Base-by-base conservation (phyloP, 176 grass and related monocot species). In the Triticum timopheevii region DNA sequence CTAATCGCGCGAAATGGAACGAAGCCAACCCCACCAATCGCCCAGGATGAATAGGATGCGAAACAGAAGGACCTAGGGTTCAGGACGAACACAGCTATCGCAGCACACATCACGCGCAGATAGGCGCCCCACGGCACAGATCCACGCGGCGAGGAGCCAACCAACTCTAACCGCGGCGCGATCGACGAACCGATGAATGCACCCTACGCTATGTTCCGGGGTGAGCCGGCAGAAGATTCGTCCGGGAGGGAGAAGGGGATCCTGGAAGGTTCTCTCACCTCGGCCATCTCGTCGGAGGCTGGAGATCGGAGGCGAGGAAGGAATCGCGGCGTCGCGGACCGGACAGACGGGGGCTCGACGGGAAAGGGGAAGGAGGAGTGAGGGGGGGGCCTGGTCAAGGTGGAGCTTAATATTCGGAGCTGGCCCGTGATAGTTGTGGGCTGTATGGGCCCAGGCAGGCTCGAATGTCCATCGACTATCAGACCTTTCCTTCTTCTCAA, bases 261-360 rank as follows among this genome's bases (percentile, higher is more conserved):
- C 70, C 28, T 10, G 58, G 72, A 44, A 24, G 16, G 8, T 34
- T 69, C 80, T 62, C 42, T 89, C 40, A 89, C 87, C 87, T 89
- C 87, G 66, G 87, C 82, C 87, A 89, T 84, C 56, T 39, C 87
- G 40, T 38, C 5, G 27, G 69, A 52, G 16, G 59, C 36, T 50
- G 79, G 58, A 66, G 58, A 74, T 23, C 59, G 79, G 67, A 61
- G 72, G 52, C 6, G 50, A 10, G 13, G 83, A 77, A 13, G 12
- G 72, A 52, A 24, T 84, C 56, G 70, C 69, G 70, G 82, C 82
- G 82, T 84, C 82, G 59, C 28, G 22, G 40, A 65, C 28, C 27
- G 28, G 61, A 77, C 4, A 10, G 58, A 45, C 20, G 47, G 31
- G 78, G 17, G 31, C 17, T 20, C 22, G 56, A 28, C 11, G 34